Evolutionary conservation across 305 asterid genomes (phyloP), one percentile per base, ranked within the genome.

Genomic region (Fraxinus floribunda): DNA sequence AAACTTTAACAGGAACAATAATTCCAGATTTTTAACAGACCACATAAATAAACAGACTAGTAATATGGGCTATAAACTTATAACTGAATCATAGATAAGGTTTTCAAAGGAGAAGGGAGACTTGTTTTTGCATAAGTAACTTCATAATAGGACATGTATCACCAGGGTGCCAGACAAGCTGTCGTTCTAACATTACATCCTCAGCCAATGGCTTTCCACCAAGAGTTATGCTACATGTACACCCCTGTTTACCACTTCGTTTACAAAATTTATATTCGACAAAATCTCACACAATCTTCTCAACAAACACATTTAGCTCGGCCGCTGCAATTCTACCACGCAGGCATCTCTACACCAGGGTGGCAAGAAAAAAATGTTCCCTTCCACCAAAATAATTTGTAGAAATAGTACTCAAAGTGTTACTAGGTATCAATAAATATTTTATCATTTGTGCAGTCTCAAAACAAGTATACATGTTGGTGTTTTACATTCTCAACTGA

Each of bases 161-260:
- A 70, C 30, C 82, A 13, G 71, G 38, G 64, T 78, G 24, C 57
- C 35, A 75, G 75, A 77, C 36, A 34, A 80, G 29, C 35, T 44
- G 41, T 55, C 70, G 49, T 34, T 22, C 79, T 44, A 55, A 52
- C 4, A n/a, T 74, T 20, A 55, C 32, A 66, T 80, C 57, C 78
- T 7, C 46, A 38, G 30, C 60, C 29, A 75, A 75, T 75, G 26
- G 57, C 57, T 75, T 39, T 75, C 30, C 18, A 38, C 24, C 15
- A 39, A 39, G 49, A 41, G 49, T 41, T 41, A 41, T 41, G 49
- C 49, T 41, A 41, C 49, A 41, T 41, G 49, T 9, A 41, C 15
- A 41, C 15, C 49, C 49, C 4, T 11, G 49, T 41, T 41, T 10
- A 41, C 49, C 49, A 41, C 49, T 41, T 41, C 49, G 49, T 41